A percentile compares a stretch with the other conserved stretches of the same genome.
Conservation (phyloP, 148 eudicot species). For the Cornus florida region DNA sequence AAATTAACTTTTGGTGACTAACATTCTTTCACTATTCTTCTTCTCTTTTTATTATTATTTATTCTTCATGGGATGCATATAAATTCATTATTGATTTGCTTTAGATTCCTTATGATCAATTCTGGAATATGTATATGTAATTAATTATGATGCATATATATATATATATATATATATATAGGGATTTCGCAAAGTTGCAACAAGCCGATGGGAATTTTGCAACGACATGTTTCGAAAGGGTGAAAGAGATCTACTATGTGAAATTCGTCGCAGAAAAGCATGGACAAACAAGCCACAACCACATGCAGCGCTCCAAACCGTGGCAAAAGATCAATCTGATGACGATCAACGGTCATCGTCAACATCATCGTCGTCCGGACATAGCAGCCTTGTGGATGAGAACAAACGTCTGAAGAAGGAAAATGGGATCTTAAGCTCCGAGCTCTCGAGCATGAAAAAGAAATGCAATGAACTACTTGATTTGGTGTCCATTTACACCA, state of each 20-base stretch:
- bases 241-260: constrained; percentile 47
- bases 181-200: constrained; percentile 90
- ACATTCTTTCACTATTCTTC: no score
- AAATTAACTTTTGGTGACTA: no score
- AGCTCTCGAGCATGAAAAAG: constrained; percentile 61
- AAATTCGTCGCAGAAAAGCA: constrained; percentile 76
- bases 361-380: constrained; percentile 60
- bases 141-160: no score
- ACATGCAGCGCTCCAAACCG: background rate
- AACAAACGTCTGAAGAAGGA: constrained; percentile 69
- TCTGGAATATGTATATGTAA: no score
- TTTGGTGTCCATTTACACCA: constrained; percentile 44
- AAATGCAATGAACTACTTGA: constrained; percentile 74
- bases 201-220: constrained; percentile 83
- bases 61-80: no score
- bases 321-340: constrained; percentile 27
- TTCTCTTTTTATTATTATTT: background rate
- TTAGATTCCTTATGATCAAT: no score
- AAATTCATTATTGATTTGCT: no score
- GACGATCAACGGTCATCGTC: constrained; percentile 75
- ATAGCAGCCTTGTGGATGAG: constrained; percentile 58
- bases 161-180: constrained; percentile 10
- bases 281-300: constrained; percentile 48
- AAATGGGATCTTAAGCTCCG: constrained; percentile 58
- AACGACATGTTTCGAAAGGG: constrained; percentile 79